Conservation (phyloP, 306 rosid genomes). For the Vigna trinervia region DNA sequence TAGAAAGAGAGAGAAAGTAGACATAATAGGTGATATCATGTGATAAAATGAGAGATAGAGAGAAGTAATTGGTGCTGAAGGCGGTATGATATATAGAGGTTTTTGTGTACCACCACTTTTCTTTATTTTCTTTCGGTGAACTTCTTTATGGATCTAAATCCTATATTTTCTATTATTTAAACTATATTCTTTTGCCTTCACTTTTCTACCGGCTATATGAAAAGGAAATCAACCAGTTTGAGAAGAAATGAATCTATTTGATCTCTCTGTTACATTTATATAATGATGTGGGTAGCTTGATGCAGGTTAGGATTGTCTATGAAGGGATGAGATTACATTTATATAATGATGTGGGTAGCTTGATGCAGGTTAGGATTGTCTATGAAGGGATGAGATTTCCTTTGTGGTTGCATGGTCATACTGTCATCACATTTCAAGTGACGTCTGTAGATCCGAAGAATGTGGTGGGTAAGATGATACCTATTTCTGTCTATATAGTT, state of each 20-base stretch:
- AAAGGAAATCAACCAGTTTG: conserved; percentile 8
- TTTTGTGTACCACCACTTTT: background rate
- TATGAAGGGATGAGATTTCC: conserved; percentile 94
- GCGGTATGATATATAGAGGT: background rate
- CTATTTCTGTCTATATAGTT: conserved; percentile 37
- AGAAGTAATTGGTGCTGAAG: background rate
- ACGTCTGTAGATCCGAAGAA: conserved; percentile 79
- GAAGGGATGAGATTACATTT: conserved; percentile 65
- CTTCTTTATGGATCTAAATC: background rate
- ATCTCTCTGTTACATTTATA: background rate
- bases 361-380: conserved; percentile 78
- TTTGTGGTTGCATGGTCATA: conserved; percentile 85
- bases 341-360: conserved; percentile 23
- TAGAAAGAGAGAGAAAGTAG: background rate
- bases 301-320: conserved; percentile 81
- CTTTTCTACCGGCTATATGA: background rate
- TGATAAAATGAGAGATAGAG: background rate
- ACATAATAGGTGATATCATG: background rate
- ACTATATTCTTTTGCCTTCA: background rate
- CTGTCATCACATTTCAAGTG: conserved; percentile 73
- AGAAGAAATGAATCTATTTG: conserved; percentile 5
- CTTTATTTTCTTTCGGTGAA: background rate
- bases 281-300: conserved; percentile 29
- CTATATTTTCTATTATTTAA: conserved; percentile 4
- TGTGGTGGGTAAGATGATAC: conserved; percentile 88